Conservation (phyloP, 768 basidiomycete genomes). For the Galerina marginata region DNA sequence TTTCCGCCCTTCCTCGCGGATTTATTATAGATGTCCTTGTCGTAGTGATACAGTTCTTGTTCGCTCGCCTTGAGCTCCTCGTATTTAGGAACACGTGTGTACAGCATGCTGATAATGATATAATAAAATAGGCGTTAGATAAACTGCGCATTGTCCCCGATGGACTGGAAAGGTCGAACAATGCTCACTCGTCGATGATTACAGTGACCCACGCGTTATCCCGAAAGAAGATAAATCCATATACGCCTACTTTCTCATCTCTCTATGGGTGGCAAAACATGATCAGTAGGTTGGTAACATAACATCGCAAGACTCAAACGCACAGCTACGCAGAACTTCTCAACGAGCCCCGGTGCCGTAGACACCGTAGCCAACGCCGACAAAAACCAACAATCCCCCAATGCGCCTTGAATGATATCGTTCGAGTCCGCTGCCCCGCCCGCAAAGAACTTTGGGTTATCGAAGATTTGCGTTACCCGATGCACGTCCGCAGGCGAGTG, state of each 20-base stretch:
- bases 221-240: constrained; percentile 63
- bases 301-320: constrained; percentile 3
- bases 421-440: constrained; percentile 39
- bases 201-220: constrained; percentile 58
- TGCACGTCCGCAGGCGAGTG: constrained; percentile 36
- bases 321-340: constrained; percentile 47
- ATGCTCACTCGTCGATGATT: constrained; percentile 58
- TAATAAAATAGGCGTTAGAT: not conserved
- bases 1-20: constrained; percentile 54
- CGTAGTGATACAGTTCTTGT: constrained; percentile 54
- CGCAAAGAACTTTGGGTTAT: constrained; percentile 45
- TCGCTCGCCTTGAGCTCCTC: constrained; percentile 49
- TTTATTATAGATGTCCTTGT: constrained; percentile 50
- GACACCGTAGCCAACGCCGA: constrained; percentile 57
- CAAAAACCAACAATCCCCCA: constrained; percentile 65
- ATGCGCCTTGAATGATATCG: constrained; percentile 55
- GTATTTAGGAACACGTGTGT: constrained; percentile 53
- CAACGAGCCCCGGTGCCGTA: constrained; percentile 50
- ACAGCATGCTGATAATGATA: constrained; percentile 45
- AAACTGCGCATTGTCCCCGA: too few species aligned
- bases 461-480: constrained; percentile 55
- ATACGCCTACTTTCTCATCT: constrained; percentile 58
- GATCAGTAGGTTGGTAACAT: not conserved
- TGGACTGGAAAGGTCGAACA: too few species aligned
- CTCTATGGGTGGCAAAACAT: constrained; percentile 32